A percentile compares a stretch with the other conserved stretches of the same genome.
Evolutionary conservation across 225 moss, liverwort and hornwort genomes (phyloP).

Genomic region (Ulota crispa): DNA sequence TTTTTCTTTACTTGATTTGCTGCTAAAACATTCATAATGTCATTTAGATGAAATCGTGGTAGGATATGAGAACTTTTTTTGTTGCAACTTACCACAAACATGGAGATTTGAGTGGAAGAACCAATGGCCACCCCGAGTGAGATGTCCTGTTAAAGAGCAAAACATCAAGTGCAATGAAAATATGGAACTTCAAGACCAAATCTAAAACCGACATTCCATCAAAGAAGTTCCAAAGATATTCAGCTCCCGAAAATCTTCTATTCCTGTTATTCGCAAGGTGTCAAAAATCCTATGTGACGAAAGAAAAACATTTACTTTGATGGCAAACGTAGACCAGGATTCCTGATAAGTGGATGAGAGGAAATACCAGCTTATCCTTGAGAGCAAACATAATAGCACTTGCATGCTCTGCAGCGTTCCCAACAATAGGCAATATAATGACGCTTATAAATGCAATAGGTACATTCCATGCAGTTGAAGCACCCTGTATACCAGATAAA

Average conservation of each 20-base stretch:
- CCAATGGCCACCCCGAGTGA: constrained; percentile 89
- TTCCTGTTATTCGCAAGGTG: background rate
- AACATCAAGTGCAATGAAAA: background rate
- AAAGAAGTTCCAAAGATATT: background rate
- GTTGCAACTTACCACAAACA: constrained; percentile 69
- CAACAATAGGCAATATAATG: constrained; percentile 80
- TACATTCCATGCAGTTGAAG: constrained; percentile 68
- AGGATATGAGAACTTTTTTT: background rate
- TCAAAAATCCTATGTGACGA: background rate
- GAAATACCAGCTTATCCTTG: constrained; percentile 72
- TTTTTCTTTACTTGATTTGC: background rate
- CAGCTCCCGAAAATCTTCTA: background rate
- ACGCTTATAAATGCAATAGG: constrained; percentile 84
- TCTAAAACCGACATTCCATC: background rate
- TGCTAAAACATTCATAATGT: background rate
- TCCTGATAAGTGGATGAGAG: background rate
- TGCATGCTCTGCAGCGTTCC: constrained; percentile 90
- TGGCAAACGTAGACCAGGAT: background rate
- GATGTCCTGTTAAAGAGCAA: constrained; percentile 49
- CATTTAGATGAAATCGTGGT: background rate
- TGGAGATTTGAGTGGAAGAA: constrained; percentile 90
- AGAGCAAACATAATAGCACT: constrained; percentile 90
- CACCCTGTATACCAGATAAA: constrained; percentile 40
- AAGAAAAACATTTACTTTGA: background rate
- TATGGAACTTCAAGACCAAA: background rate